phyloP scores from a whole-genome alignment of 441 rosid genomes.

The Syzygium syzygioides region DNA sequence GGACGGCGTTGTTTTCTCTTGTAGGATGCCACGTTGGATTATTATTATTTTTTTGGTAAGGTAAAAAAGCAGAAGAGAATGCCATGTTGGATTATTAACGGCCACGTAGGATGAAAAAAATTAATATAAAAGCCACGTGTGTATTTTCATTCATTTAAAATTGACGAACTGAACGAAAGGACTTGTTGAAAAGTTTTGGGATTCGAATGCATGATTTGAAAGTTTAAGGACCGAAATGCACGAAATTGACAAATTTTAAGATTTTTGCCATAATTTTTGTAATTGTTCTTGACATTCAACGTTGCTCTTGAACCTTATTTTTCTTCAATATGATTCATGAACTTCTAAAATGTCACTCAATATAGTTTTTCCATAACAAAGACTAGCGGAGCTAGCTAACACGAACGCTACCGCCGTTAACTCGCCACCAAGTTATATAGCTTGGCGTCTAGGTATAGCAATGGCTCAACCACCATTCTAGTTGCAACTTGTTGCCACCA shows the following conservation, averaged over 20 bases:
- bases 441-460: not conserved
- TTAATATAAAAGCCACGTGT: not conserved
- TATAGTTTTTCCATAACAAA: not conserved
- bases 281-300: not conserved
- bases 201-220: not conserved
- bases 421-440: not conserved
- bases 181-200: not conserved
- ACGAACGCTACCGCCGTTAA: not conserved
- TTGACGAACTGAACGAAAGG: not conserved
- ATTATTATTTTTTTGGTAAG: no score
- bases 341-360: not conserved
- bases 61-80: no score
- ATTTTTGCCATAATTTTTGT: not conserved
- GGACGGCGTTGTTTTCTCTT: not conserved
- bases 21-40: not conserved
- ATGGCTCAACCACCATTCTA: not conserved
- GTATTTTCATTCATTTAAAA: not conserved
- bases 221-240: not conserved
- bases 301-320: accelerated
- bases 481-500: not conserved
- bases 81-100: not conserved
- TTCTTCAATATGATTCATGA: accelerated
- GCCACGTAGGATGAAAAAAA: not conserved
- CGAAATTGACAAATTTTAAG: not conserved
- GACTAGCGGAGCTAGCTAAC: not conserved